Conservation (phyloP, 768 basidiomycete genomes). For the Lenzites betulinus region DNA sequence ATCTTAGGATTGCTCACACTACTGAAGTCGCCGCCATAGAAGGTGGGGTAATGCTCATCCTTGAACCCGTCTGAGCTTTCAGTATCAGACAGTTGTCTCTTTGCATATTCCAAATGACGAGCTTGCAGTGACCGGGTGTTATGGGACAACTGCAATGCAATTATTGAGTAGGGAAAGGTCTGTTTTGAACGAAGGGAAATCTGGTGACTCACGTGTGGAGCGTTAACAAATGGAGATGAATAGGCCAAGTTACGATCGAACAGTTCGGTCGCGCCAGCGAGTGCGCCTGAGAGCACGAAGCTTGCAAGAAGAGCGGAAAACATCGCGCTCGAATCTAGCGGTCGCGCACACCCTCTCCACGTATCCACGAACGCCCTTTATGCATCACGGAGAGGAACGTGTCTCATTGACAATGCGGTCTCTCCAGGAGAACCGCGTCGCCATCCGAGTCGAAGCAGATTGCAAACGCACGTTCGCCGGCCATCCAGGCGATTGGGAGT, state of each 20-base stretch:
- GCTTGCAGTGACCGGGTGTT: constrained; percentile 40
- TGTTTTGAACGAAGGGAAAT: background rate
- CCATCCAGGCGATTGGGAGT: background rate
- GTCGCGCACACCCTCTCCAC: background rate
- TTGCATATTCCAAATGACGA: constrained; percentile 30
- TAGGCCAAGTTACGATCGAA: constrained; percentile 22
- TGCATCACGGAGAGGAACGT: constrained; percentile 1
- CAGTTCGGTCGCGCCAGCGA: constrained; percentile 18
- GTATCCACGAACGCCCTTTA: background rate
- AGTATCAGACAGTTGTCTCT: constrained; percentile 33
- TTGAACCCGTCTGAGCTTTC: constrained; percentile 35
- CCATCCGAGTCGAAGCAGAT: background rate
- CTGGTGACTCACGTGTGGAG: constrained; percentile 7
- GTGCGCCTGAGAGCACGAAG: constrained; percentile 8
- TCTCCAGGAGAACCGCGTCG: background rate
- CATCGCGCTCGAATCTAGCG: background rate
- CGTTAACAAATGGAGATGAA: constrained; percentile 11
- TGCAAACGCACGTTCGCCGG: background rate
- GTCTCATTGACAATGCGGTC: background rate
- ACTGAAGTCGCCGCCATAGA: constrained; percentile 50
- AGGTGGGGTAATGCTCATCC: constrained; percentile 50
- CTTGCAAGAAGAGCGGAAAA: background rate
- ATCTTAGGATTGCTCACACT: constrained; percentile 37
- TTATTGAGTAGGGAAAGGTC: no score
- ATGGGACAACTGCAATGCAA: constrained; percentile 37